Evolutionary conservation across 2,329 filamentous ascomycete genomes (phyloP), one percentile per base, ranked within the genome.

Genomic region (Tolypocladium sp.): DNA sequence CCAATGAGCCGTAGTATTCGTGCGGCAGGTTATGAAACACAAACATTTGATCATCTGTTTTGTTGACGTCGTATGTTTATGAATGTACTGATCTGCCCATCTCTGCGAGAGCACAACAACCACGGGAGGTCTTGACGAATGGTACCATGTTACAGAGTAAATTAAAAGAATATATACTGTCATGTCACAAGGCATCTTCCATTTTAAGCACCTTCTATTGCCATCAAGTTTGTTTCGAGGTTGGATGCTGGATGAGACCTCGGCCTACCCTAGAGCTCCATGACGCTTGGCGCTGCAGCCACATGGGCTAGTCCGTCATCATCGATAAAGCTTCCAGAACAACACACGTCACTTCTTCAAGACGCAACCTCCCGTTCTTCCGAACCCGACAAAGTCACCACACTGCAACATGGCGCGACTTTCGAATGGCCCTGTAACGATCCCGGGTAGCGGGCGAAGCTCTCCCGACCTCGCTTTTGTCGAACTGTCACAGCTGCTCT

Each of bases 401-500:
- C 35, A 22, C 57, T 10, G 33, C 60, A 64, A 27, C 59, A 72
- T 71, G 70, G 68, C 67, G 27, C 65, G 67, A 61, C 60, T 69
- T 51, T 68, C 65, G 30, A 63, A 66, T 59, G 58, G 60, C 8
- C 35, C 55, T 3, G 49, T 57, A 37, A 22, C 58, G 33, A 52
- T 61, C 4, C 57, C 63, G 33, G 56, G 38, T 4, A 61, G 63
- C 8, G 63, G 63, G 17, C 65, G 59, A 60, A 63, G 59, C 53
- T 63, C 68, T 25, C 63, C 68, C 25, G 72, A 75, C 13, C 62
- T 65, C 22, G 67, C 69, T 35, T 67, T 69, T 0, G 64, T 74
- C 33, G 80, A 90, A 66, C 79, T 92, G 22, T 82, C 79, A 49
- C 82, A 86, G 42, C 77, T 92, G 56, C 80, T 92, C 7, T 74